Conservation (phyloP, 805 yeast species). For the Komagataella ulmi region DNA sequence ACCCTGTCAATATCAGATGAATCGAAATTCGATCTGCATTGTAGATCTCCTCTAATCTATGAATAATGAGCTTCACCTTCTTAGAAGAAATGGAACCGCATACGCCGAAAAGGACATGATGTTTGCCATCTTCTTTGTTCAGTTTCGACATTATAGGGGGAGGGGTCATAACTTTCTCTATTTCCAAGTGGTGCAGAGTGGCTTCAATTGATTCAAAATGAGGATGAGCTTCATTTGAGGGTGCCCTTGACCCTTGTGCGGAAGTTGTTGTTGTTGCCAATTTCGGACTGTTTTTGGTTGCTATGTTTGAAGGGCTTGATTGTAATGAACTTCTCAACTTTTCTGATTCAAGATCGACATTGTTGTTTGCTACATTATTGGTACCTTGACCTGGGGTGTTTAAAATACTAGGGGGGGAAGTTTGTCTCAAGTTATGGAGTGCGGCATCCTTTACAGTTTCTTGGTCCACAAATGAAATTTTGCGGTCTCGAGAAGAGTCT, state of each 20-base stretch:
- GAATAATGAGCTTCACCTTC: slow-evolving; percentile 38
- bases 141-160: neutral
- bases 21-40: slow-evolving; percentile 32
- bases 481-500: neutral
- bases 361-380: neutral
- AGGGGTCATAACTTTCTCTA: neutral
- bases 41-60: slow-evolving; percentile 38
- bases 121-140: slow-evolving; percentile 27
- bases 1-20: slow-evolving; percentile 38
- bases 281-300: neutral
- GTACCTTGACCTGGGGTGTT: neutral
- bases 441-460: neutral
- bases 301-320: neutral
- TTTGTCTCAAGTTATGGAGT: neutral
- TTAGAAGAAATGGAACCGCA: slow-evolving; percentile 42
- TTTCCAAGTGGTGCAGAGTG: neutral
- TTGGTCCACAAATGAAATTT: neutral
- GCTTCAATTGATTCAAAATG: neutral
- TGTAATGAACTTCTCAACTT: neutral
- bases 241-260: neutral
- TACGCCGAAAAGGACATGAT: slow-evolving; percentile 42
- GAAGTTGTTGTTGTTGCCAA: neutral
- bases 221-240: neutral
- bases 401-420: neutral
- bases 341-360: neutral